phyloP scores from a whole-genome alignment of 192 early-diverging fungal genomes.

The Backusella morwellensis region DNA sequence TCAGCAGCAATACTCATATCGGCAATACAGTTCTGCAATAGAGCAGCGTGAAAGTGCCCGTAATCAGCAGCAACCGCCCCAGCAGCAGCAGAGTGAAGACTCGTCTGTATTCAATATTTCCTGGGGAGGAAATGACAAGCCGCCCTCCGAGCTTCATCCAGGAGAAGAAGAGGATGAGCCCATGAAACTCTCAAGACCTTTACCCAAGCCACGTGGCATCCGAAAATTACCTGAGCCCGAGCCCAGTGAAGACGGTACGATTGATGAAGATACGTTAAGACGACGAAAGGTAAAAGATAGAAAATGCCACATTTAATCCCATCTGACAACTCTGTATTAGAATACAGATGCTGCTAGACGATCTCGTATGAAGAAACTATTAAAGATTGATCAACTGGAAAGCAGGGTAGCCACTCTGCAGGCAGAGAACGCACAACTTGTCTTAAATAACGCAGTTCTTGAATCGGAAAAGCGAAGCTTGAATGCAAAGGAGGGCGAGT shows the following conservation, averaged over 20 bases:
- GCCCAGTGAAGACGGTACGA: constrained; percentile 23
- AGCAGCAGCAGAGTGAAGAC: background rate
- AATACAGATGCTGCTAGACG: constrained; percentile 93
- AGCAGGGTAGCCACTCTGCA: constrained; percentile 74
- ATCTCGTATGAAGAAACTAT: constrained; percentile 80
- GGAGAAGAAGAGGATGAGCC: constrained; percentile 11
- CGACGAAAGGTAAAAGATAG: constrained; percentile 21
- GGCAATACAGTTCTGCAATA: background rate
- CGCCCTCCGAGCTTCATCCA: constrained; percentile 23
- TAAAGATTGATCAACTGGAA: constrained; percentile 80
- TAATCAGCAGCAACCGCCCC: background rate
- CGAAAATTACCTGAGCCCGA: constrained; percentile 30
- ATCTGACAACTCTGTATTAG: constrained; percentile 16
- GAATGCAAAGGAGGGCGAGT: constrained; percentile 26
- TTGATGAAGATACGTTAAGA: constrained; percentile 35
- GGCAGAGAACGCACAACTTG: constrained; percentile 66
- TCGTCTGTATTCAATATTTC: constrained; percentile 35
- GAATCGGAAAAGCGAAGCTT: constrained; percentile 32
- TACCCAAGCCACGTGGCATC: constrained; percentile 37
- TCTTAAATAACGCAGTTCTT: constrained; percentile 30
- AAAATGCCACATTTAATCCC: no score
- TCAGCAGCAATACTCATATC: background rate
- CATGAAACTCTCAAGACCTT: constrained; percentile 8
- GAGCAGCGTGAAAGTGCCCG: background rate
- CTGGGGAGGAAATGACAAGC: constrained; percentile 35